Evolutionary conservation across 331 rosid species (phyloP).

Genomic region (Prunus yedoensis): DNA sequence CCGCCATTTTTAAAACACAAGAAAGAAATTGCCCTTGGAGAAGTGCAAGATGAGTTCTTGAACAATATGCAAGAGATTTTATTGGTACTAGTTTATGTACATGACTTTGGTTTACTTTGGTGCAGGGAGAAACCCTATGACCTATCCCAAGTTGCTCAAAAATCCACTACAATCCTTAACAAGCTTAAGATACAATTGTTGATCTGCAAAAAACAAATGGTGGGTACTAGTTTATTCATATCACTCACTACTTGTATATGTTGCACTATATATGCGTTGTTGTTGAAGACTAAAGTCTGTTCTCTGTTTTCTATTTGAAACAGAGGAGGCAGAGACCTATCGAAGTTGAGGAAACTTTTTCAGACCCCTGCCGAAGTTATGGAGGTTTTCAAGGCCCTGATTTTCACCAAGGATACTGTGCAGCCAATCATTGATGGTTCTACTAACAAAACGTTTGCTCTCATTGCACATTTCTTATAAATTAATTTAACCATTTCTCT

Average conservation of each 20-base stretch:
- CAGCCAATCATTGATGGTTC: constrained; percentile 36
- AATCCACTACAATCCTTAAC: constrained; percentile 28
- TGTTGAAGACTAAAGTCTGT: neutral
- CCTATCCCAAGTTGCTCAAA: constrained; percentile 35
- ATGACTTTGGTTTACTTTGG: neutral
- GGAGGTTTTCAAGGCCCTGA: constrained; percentile 33
- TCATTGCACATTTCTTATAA: neutral
- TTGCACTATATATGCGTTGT: neutral
- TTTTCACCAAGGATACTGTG: constrained; percentile 14
- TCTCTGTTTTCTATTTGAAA: neutral
- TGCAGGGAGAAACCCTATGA: constrained; percentile 29
- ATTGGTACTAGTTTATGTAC: too few species aligned
- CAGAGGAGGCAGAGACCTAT: constrained; percentile 37
- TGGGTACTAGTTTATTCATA: neutral
- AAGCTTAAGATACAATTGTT: constrained; percentile 33
- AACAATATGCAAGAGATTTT: too few species aligned
- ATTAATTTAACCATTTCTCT: neutral
- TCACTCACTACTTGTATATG: neutral
- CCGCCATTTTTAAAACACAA: too few species aligned
- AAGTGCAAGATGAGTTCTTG: too few species aligned
- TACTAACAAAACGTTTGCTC: constrained; percentile 25
- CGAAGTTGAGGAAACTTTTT: constrained; percentile 31
- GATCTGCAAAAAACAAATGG: constrained; percentile 36
- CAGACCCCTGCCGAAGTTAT: constrained; percentile 32
- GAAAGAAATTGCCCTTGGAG: too few species aligned